phyloP scores from a whole-genome alignment of 371 early-diverging fungal genomes.

The Mortierella sp. region DNA sequence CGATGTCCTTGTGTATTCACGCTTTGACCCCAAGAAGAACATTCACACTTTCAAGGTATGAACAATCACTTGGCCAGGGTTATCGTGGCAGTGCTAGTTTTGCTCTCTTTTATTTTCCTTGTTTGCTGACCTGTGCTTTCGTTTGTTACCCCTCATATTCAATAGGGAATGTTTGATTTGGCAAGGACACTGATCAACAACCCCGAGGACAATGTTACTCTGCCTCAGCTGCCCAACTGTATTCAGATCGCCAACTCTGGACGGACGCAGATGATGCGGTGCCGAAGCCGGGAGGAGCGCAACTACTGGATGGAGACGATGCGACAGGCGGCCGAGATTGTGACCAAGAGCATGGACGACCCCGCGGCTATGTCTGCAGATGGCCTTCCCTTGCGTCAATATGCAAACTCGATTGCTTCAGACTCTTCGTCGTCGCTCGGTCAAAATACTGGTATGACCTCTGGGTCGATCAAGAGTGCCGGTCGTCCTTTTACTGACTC shows the following conservation, averaged over 20 bases:
- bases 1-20: constrained; percentile 50
- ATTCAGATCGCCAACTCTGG: constrained; percentile 50
- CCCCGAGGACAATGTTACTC: constrained; percentile 47
- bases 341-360: constrained; percentile 23
- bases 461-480: constrained; percentile 22
- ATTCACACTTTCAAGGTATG: constrained; percentile 48
- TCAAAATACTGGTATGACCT: constrained; percentile 24
- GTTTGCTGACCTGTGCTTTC: not conserved
- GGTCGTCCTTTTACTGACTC: constrained; percentile 25
- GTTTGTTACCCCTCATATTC: not conserved
- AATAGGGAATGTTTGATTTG: constrained; percentile 52
- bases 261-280: constrained; percentile 55
- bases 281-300: constrained; percentile 53
- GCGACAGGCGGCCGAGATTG: constrained; percentile 36
- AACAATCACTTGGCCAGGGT: not conserved
- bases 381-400: constrained; percentile 22
- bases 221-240: constrained; percentile 53
- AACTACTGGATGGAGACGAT: constrained; percentile 52
- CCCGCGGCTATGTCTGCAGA: constrained; percentile 16
- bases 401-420: constrained; percentile 44
- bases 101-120: no score
- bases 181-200: constrained; percentile 45
- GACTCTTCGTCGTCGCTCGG: constrained; percentile 30
- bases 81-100: not conserved
- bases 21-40: constrained; percentile 54